Evolutionary conservation across 1,284 basidiomycete species (phyloP).

Genomic region (Afroboletus lepidellus): DNA sequence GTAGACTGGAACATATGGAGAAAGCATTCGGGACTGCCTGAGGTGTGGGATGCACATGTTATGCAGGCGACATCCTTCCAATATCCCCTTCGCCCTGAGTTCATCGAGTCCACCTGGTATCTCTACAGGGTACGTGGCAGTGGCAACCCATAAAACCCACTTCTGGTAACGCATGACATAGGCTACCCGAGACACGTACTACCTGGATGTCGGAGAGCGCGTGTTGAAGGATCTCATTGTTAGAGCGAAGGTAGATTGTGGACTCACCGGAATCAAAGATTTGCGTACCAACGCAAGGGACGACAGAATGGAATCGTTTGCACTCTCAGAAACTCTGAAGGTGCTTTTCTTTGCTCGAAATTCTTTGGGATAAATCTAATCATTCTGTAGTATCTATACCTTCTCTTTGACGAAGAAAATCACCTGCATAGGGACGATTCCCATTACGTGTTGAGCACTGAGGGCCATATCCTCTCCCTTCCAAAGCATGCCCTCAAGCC

Average conservation of each 20-base stretch:
- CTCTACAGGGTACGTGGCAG: slow-evolving; percentile 74
- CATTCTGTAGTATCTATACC: slow-evolving; percentile 75
- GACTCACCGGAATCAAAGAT: slow-evolving; percentile 79
- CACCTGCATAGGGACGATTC: slow-evolving; percentile 71
- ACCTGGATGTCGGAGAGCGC: slow-evolving; percentile 86
- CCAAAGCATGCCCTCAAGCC: slow-evolving; percentile 52
- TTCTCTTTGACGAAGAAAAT: slow-evolving; percentile 88
- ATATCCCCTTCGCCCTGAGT: slow-evolving; percentile 88
- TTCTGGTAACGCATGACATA: slow-evolving; percentile 33
- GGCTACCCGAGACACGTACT: slow-evolving; percentile 90
- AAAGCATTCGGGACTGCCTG: slow-evolving; percentile 80
- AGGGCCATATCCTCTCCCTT: slow-evolving; percentile 86
- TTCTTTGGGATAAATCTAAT: slow-evolving; percentile 3
- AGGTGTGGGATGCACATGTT: slow-evolving; percentile 82
- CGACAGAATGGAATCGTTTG: slow-evolving; percentile 93
- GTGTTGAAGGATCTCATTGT: slow-evolving; percentile 74
- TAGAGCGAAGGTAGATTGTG: slow-evolving; percentile 80
- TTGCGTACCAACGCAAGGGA: slow-evolving; percentile 78
- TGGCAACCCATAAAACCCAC: not conserved
- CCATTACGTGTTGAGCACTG: slow-evolving; percentile 87
- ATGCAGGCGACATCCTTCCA: slow-evolving; percentile 74
- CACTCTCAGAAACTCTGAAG: slow-evolving; percentile 87
- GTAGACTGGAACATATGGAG: slow-evolving; percentile 90
- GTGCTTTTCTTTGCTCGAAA: slow-evolving; percentile 37
- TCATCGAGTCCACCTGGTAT: slow-evolving; percentile 93